Evolutionary conservation across 1,284 basidiomycete genomes (phyloP), one percentile per base, ranked within the genome.

Genomic region (Tylopilus microsporus): DNA sequence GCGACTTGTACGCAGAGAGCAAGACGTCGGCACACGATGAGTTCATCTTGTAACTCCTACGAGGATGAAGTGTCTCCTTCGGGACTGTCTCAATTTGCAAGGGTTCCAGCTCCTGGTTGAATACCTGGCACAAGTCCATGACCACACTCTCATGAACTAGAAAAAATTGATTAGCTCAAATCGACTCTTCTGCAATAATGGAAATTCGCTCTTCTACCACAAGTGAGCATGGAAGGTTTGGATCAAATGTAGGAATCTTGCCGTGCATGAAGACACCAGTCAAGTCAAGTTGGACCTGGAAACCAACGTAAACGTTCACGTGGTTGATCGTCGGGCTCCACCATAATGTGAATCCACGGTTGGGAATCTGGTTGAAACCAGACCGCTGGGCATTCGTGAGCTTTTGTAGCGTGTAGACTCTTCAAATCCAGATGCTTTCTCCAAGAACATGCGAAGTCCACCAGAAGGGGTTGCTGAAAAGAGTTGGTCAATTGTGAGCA

Each of bases 31-130:
- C 96, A 64, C 91, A 92, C 43, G 91, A 92, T 13, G 95, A 97
- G 76, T 98, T 99, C 94, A 99, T 98, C 83, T 98, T 98, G 85
- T 99, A 99, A 81, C 93, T 97, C 82, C 98, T 99, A 77, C 96
- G 91, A 69, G 97, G 96, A 75, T 92, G 96, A 65, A 99, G 98
- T 1, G 96, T 98, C 77, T 99, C 96, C 78, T 99, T 99, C 75
- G 99, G 97, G 2, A 99, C 97, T 0, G 95, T 98, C 80, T 99
- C 97, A 70, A 99, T 99, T 68, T 98, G 94, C 7, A 99, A 78
- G 1, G 97, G 95, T 73, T 99, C 97, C 43, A 99, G 82, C 70
- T 99, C 96, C 75, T 98, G 96, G 77, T 99, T 97, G 68, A 99
- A 97, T 19, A 99, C 96, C 82, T 99, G 96, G 77, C 94, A 96